phyloP scores from a whole-genome alignment of 2,329 filamentous ascomycete species.

The Macroventuria anomochaeta region DNA sequence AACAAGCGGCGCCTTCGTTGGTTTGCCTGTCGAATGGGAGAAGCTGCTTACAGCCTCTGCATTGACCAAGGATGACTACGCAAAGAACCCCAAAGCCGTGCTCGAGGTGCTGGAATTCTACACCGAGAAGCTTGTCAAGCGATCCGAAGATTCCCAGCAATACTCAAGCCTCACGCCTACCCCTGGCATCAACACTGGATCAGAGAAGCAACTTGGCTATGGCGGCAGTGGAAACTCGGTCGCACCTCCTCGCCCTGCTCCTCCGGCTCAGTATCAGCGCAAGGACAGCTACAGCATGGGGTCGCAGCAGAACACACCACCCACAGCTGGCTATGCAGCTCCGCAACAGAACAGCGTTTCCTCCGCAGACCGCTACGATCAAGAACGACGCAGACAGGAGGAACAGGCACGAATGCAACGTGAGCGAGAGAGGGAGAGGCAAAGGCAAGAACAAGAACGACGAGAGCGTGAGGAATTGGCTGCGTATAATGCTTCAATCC shows the following conservation, averaged over 20 bases:
- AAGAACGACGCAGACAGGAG: slow-evolving; percentile 47
- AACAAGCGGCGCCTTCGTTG: slow-evolving; percentile 92
- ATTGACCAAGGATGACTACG: slow-evolving; percentile 98
- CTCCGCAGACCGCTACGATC: slow-evolving; percentile 42
- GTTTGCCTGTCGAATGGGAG: slow-evolving; percentile 94
- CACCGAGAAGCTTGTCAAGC: slow-evolving; percentile 77
- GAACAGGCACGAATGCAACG: slow-evolving; percentile 49
- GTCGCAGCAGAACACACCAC: slow-evolving; percentile 42
- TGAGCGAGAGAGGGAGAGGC: slow-evolving; percentile 46
- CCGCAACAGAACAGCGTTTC: slow-evolving; percentile 41
- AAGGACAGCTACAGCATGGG: slow-evolving; percentile 53
- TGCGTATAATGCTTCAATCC: slow-evolving; percentile 87
- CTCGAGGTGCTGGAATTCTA: slow-evolving; percentile 86
- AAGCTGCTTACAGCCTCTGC: slow-evolving; percentile 94
- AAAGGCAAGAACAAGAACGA: slow-evolving; percentile 53
- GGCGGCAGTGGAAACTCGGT: slow-evolving; percentile 53
- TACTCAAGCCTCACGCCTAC: slow-evolving; percentile 73
- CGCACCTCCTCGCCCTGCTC: slow-evolving; percentile 56
- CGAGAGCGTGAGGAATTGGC: slow-evolving; percentile 73
- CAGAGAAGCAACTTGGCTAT: slow-evolving; percentile 59
- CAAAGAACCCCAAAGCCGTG: slow-evolving; percentile 79
- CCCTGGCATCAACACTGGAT: slow-evolving; percentile 59
- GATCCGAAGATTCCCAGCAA: slow-evolving; percentile 72
- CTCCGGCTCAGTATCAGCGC: slow-evolving; percentile 51
- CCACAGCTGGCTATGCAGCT: slow-evolving; percentile 37